Base-by-base conservation (phyloP, 164 flowering plant genomes). In the Tinospora cordifolia region DNA sequence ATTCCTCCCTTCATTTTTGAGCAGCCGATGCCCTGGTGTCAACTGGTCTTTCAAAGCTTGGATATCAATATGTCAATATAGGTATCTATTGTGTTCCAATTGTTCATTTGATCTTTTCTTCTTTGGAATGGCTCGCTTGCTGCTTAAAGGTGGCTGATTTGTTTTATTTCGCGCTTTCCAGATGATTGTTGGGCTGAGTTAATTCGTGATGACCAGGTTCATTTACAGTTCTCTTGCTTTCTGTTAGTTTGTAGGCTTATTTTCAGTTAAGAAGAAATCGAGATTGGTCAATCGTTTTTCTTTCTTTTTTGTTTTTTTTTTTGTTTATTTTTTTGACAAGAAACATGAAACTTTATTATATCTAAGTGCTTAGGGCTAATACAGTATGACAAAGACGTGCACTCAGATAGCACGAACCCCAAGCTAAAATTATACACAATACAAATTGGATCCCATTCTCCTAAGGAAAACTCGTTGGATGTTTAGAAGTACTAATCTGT, bases 101-200 rank as follows among this genome's bases (percentile, higher is more conserved):
- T 66, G 3, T 66, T 9, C 38, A 9, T 69, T 14, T n/a, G 2
- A 3, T n/a, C 51, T 24, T 0, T 12, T 46, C 14, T 24, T 39
- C 25, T 13, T 62, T 57, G 30, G 12, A 26, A 22, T 49, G 5
- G 19, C 39, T 10, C 60, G 8, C 22, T 39, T 66, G 68, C 59
- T 51, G 30, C n/a, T 62, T 24, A 67, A 19, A 66, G 40, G 40
- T 49, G 25, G 24, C 66, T 65, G 9, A 71, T n/a, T 24, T 39
- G 44, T 14, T 34, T 12, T 17, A 10, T 10, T 63, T 71, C 54
- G 21, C n/a, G 21, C 26, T 68, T 26, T 66, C 9, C 68, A 88
- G 92, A 88, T 83, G 92, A 88, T 79, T 88, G 92, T 59, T 88
- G 92, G 92, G 92, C 80, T 9, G 90, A 86, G 68, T 68, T 74